A percentile compares a stretch with the other conserved stretches of the same genome.
Evolutionary conservation across 139 green algal genomes (phyloP).

Genomic region (Coccomyxa sp.): DNA sequence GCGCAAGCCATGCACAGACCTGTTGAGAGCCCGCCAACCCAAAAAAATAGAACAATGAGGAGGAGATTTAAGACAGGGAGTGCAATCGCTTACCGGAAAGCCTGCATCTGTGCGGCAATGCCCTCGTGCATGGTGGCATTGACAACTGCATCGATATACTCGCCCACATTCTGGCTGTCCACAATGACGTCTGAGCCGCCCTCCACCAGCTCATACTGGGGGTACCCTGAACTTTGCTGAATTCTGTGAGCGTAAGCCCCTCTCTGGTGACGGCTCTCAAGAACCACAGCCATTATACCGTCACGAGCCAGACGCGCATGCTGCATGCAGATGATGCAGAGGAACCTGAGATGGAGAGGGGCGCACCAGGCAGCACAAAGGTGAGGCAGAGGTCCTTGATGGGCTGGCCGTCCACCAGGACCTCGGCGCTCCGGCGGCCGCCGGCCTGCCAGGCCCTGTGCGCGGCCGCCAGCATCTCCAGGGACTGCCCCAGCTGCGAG

Average conservation of each 20-base stretch:
- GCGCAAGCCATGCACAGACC: too few relatives aligned
- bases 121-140: constrained; percentile 78
- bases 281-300: too few relatives aligned
- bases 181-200: constrained; percentile 63
- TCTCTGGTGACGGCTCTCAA: too few relatives aligned
- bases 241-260: too few relatives aligned
- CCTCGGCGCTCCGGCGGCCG: constrained; percentile 2
- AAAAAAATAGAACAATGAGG: too few relatives aligned
- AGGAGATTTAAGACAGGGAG: constrained; percentile 63
- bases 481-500: constrained; percentile 54
- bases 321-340: too few relatives aligned
- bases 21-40: too few relatives aligned
- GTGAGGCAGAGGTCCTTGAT: constrained; percentile 91
- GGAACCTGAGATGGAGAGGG: too few relatives aligned
- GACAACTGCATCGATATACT: constrained; percentile 85
- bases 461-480: constrained; percentile 68
- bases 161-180: constrained; percentile 53
- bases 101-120: constrained; percentile 39
- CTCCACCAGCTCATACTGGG: constrained; percentile 63
- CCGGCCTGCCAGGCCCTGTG: constrained; percentile 8
- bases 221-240: too few relatives aligned
- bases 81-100: constrained; percentile 17
- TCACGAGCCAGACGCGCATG: too few relatives aligned
- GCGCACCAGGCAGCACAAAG: constrained; percentile 86
- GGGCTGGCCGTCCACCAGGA: constrained; percentile 69